Evolutionary conservation across 106 monocot species (phyloP), one percentile per base, ranked within the genome.

Genomic region (Dendrobium huoshanense): DNA sequence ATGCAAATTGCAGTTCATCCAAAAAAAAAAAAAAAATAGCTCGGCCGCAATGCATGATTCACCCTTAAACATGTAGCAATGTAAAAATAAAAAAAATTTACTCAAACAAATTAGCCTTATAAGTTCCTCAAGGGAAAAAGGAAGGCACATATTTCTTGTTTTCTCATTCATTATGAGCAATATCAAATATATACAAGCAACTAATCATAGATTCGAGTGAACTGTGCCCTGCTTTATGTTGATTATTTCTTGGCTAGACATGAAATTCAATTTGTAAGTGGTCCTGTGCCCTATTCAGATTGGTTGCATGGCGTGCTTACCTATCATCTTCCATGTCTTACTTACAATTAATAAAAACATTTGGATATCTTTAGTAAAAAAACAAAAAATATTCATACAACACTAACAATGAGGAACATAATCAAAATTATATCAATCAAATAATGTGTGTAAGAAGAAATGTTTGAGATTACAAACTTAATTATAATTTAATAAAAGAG

Each of bases 151-250:
- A 67, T 56, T 16, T 56, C 67, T 70, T 70, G 70, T 37, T 70
- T 70, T 70, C 13, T 37, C 70, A 25, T 70, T 37, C 68, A 70
- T 70, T 70, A 70, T 70, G 37, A 70, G 37, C 37, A 20, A 70
- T 11, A 51, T 13, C 51, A 51, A 51, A 10, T 51, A 51, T 51
- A 51, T 70, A 16, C 4, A 70, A 70, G 33, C 11, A 70, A 61
- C 61, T 22, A 20, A 61, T 61, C 61, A 61, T 61, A 37, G 37
- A 37, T 37, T 37, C 37, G 37, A 37, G 37, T 37, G 37, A 37
- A 2, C 37, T 37, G 37, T 37, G 37, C 37, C 33, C 37, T 37
- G 37, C 37, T 37, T 37, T 37, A 3, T 37, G 37, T 37, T 37
- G 37, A 51, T 9, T 11, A 51, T 13, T 51, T 13, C 51, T 13